phyloP scores from a whole-genome alignment of 176 grass and related monocot genomes.

The Zea luxurians region DNA sequence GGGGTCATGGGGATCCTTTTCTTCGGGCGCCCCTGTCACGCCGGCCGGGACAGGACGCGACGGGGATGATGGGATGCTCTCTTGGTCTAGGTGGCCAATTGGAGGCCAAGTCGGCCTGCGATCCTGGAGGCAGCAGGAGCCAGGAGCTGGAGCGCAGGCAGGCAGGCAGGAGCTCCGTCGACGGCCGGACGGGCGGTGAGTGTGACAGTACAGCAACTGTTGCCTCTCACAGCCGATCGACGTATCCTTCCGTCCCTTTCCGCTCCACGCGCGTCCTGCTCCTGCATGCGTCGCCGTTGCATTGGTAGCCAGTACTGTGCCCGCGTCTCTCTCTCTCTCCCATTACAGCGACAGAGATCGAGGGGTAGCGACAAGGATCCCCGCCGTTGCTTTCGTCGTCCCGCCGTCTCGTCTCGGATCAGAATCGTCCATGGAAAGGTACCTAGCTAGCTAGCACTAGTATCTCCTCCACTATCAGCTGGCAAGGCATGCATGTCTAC shows the following conservation, averaged over 20 bases:
- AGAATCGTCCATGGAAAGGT: not conserved
- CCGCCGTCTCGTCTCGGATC: not conserved
- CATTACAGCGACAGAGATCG: not conserved
- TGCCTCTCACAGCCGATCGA: not conserved
- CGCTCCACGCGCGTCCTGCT: too few relatives aligned
- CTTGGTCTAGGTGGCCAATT: not conserved
- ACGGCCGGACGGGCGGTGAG: not conserved
- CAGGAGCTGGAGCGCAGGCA: too few relatives aligned
- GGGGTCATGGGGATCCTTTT: not conserved
- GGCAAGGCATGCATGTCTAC: too few relatives aligned
- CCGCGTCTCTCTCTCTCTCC: too few relatives aligned
- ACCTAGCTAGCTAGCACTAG: too few relatives aligned
- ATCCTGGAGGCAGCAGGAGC: too few relatives aligned
- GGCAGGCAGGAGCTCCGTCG: not conserved
- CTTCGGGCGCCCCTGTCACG: not conserved
- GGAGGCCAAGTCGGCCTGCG: slow-evolving; percentile 18
- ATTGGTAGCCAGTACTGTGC: not conserved
- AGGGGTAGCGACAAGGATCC: not conserved
- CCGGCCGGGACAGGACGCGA: not conserved
- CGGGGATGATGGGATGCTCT: not conserved
- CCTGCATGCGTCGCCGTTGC: not conserved
- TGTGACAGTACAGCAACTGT: not conserved
- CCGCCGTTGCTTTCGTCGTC: not conserved
- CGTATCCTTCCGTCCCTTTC: not conserved
- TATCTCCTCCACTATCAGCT: too few relatives aligned